Evolutionary conservation across 371 early-diverging fungal genomes (phyloP), one percentile per base, ranked within the genome.

Genomic region (Saksenaea vasiformis): DNA sequence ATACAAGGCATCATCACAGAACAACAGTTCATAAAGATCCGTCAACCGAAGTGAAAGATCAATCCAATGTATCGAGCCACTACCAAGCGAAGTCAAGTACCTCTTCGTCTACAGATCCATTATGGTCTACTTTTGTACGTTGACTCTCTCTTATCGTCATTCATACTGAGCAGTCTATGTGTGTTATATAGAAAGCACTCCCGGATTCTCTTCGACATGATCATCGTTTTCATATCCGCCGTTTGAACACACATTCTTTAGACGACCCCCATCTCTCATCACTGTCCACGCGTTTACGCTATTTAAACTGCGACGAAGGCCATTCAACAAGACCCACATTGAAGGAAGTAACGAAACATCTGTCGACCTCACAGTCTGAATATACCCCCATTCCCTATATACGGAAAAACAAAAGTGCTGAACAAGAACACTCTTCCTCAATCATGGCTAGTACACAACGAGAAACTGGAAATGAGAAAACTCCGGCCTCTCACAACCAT

Each of bases 141-240:
- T 51, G 5, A 3, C 3, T 5, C 10, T 43, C 13, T 17, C 15
- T 39, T 27, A n/a, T 26, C 22, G 1, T 8, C 5, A 44, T 47
- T 51, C 8, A 37, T 36, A 22, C 51, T 47, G n/a, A 47, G 3
- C 22, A 5, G 8, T 22, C 3, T 47, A 17, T 47, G n/a, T 47
- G n/a, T 19, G 10, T 7, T n/a, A 0, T 22, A 47, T 54, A 64
- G 65, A 64, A 64, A 58, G 34, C 54, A 19, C 54, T 64, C 15
- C 65, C 65, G 15, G 24, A 58, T 3, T 27, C 65, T 5, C 31
- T 64, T 53, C 54, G 36, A 3, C 65, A 64, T 54, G 13, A 34
- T 5, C 41, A 47, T 11, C 47, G 51, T 31, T 22, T 54, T 35
- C 38, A 38, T 47, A 47, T 47, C 27, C n/a, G 51, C 22, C 51